phyloP scores from a whole-genome alignment of 169 alveolate genomes.

The Toxoplasma gondii region DNA sequence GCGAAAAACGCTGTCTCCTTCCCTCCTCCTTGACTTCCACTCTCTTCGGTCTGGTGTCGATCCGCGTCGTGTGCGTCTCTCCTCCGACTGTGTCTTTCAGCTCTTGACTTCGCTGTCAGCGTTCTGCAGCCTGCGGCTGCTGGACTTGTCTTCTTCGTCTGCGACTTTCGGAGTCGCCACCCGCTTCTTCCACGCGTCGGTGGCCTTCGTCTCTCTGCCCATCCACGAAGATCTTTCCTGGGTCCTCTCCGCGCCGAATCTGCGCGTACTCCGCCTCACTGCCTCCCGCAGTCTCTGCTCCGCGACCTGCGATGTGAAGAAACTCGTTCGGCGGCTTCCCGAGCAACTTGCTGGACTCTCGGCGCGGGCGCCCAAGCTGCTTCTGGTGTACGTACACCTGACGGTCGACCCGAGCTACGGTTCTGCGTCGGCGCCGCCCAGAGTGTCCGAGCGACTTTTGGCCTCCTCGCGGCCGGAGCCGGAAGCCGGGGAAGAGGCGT shows the following conservation, averaged over 20 bases:
- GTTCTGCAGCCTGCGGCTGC: conserved; percentile 8
- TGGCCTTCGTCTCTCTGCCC: not conserved
- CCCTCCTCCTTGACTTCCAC: not conserved
- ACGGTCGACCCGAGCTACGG: not conserved
- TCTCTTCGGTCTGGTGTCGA: not conserved
- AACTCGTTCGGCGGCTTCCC: not conserved
- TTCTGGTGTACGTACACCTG: conserved; percentile 17
- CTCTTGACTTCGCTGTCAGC: not conserved
- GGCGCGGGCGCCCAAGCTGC: conserved; percentile 1
- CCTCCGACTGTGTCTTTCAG: not conserved
- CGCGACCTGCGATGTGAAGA: not conserved
- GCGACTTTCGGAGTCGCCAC: not conserved
- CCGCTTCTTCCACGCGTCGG: not conserved
- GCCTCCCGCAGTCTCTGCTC: not conserved
- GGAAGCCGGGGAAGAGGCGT: not conserved
- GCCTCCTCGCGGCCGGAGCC: not conserved
- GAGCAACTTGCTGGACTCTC: not conserved
- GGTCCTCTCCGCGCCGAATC: not conserved
- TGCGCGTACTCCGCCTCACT: not conserved
- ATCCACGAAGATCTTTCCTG: not conserved
- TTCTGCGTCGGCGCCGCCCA: not conserved
- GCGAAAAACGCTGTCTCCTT: too few relatives aligned
- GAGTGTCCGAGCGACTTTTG: not conserved
- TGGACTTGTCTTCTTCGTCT: not conserved
- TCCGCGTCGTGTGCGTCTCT: conserved; percentile 1